A percentile compares a stretch with the other conserved stretches of the same genome.
Conservation (phyloP, 441 rosid species). For the Pelargonium australe region DNA sequence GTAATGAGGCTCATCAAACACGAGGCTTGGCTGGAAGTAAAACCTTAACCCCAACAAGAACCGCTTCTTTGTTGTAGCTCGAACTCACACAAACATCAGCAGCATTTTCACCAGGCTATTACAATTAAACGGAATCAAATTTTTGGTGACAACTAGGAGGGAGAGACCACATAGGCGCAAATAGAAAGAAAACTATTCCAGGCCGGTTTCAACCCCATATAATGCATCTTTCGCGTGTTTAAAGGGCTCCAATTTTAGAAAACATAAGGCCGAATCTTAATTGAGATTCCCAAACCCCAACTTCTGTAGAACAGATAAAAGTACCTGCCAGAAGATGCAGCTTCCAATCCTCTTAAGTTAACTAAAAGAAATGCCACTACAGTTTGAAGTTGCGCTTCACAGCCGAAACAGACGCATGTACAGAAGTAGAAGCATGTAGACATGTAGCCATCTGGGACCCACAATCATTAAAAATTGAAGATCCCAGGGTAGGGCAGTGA, state of each 20-base stretch:
- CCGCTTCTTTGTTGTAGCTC: no score
- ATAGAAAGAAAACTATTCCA: no score
- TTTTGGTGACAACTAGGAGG: no score
- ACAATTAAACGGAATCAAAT: no score
- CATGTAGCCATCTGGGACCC: constrained; percentile 33
- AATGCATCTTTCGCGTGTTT: not conserved
- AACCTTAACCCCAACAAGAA: no score
- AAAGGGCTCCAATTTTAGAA: not conserved
- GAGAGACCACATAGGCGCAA: no score
- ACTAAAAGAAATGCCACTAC: constrained; percentile 40
- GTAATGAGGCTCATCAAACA: no score
- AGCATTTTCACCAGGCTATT: no score
- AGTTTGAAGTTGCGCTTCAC: constrained; percentile 39
- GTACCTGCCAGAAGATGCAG: constrained; percentile 72
- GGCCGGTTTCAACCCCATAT: no score
- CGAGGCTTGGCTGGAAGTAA: no score
- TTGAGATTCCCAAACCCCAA: constrained; percentile 20
- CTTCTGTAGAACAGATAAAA: constrained; percentile 41
- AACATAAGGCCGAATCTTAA: not conserved
- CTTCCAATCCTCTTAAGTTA: constrained; percentile 35
- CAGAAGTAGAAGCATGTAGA: constrained; percentile 19
- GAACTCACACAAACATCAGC: no score
- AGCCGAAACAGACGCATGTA: constrained; percentile 59
- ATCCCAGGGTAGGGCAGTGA: constrained; percentile 55
- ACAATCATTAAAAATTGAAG: constrained; percentile 57